Evolutionary conservation across 2,329 filamentous ascomycete species (phyloP).

Genomic region (Fusarium coicis): DNA sequence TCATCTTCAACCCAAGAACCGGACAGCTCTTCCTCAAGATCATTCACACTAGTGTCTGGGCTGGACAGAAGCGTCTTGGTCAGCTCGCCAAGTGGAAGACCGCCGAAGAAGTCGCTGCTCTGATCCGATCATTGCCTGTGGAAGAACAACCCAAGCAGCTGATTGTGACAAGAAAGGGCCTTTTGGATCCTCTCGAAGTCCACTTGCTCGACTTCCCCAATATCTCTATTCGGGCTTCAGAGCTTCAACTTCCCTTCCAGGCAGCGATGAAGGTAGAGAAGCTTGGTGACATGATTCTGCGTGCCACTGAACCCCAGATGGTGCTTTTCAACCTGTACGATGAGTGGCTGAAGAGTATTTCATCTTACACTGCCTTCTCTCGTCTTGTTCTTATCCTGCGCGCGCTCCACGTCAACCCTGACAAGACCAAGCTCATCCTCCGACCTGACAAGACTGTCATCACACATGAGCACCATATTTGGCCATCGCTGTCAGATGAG

Average conservation of each 20-base stretch:
- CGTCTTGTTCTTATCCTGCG: constrained; percentile 92
- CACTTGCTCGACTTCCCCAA: constrained; percentile 98
- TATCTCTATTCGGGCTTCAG: constrained; percentile 97
- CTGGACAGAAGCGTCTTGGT: constrained; percentile 97
- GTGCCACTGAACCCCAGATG: constrained; percentile 99
- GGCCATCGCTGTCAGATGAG: constrained; percentile 92
- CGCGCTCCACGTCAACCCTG: constrained; percentile 95
- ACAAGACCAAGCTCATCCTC: constrained; percentile 96
- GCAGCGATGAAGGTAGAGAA: constrained; percentile 99
- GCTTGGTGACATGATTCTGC: constrained; percentile 97
- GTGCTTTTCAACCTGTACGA: constrained; percentile 99
- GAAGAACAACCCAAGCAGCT: constrained; percentile 99
- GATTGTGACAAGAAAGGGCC: constrained; percentile 96
- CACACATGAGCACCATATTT: constrained; percentile 98
- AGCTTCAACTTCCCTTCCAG: constrained; percentile 97
- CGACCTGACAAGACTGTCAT: constrained; percentile 98
- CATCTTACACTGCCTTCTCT: constrained; percentile 98
- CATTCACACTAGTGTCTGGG: constrained; percentile 99
- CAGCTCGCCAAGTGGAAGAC: constrained; percentile 99
- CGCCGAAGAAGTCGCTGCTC: constrained; percentile 97
- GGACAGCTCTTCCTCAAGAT: constrained; percentile 99
- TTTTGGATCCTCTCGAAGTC: constrained; percentile 95
- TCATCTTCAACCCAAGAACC: constrained; percentile 99
- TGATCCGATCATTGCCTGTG: constrained; percentile 93
- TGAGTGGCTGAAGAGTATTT: constrained; percentile 98